Evolutionary conservation across 495 filamentous ascomycete species (phyloP).

Genomic region (Penicillium verhagenii): DNA sequence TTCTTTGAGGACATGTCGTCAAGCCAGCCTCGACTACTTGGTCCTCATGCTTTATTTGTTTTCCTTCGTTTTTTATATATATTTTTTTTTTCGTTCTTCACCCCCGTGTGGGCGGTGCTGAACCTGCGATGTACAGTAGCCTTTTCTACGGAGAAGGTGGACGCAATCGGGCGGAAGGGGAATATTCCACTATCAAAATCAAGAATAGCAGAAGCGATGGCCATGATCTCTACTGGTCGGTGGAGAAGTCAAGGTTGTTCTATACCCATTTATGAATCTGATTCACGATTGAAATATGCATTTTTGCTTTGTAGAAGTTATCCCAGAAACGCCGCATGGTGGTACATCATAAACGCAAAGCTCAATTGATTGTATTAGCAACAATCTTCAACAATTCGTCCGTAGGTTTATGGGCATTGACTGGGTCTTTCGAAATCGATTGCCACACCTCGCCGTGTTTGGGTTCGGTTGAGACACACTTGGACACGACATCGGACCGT

Average conservation of each 20-base stretch:
- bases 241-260: conserved; percentile 27
- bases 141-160: conserved; percentile 3
- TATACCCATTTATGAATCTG: conserved; percentile 36
- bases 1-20: conserved; percentile 20
- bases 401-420: conserved; percentile 64
- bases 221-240: conserved; percentile 12
- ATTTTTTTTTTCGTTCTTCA: conserved; percentile 4
- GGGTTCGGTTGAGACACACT: conserved; percentile 75
- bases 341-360: conserved; percentile 10
- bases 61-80: too few relatives aligned
- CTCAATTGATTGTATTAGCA: conserved; percentile 41
- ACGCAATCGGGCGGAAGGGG: neutral
- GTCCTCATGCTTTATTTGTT: conserved; percentile 2
- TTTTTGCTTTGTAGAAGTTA: neutral
- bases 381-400: conserved; percentile 85
- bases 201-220: conserved; percentile 16
- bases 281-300: conserved; percentile 15
- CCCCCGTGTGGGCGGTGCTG: conserved; percentile 2
- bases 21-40: conserved; percentile 7
- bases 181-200: conserved; percentile 1
- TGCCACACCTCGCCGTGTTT: conserved; percentile 94
- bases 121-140: conserved; percentile 24
- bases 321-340: conserved; percentile 10
- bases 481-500: conserved; percentile 71
- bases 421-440: conserved; percentile 77